These are phyloP conservation scores for Eimeria necatrix DNA, from an alignment of 169 alveolate species.

Conservation along the genomic window DNA sequence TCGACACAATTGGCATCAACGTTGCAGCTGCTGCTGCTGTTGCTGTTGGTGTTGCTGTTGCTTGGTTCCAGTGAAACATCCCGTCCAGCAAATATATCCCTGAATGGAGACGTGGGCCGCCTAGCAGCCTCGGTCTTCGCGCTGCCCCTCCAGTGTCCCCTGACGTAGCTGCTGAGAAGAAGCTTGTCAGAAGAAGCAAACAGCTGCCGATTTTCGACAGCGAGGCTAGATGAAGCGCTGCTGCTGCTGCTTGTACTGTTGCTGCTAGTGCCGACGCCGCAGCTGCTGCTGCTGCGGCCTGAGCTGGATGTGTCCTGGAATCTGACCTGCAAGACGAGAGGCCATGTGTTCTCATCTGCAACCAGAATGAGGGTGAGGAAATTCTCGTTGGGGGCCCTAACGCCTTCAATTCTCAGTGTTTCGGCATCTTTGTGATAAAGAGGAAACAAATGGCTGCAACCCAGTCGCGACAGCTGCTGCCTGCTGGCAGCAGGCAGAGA, in stretches of 20 bases:
- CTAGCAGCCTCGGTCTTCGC: conserved; percentile 2
- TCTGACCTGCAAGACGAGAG: background rate
- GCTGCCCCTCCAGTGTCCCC: conserved; percentile 49
- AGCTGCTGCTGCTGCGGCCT: conserved; percentile 31
- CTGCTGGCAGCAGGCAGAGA: background rate
- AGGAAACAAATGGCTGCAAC: conserved; percentile 50
- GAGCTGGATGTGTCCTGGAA: background rate
- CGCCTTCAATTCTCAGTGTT: conserved; percentile 65
- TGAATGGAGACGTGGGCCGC: background rate
- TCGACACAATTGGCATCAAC: background rate
- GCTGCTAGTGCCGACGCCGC: background rate
- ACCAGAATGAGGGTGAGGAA: conserved; percentile 35
- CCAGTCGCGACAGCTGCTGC: conserved; percentile 48
- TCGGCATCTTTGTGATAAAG: conserved; percentile 25
- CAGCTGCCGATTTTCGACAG: background rate
- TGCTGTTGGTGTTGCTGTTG: background rate
- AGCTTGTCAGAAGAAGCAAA: background rate
- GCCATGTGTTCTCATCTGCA: conserved; percentile 18
- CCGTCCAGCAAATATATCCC: background rate
- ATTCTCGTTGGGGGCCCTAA: background rate
- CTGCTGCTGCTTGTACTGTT: conserved; percentile 3
- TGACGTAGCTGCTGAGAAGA: conserved; percentile 36
- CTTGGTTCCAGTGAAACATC: background rate
- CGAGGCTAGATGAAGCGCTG: background rate
- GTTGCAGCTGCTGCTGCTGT: conserved; percentile 59